Base-by-base conservation (phyloP, 306 rosid species). In the Pueraria montana region DNA sequence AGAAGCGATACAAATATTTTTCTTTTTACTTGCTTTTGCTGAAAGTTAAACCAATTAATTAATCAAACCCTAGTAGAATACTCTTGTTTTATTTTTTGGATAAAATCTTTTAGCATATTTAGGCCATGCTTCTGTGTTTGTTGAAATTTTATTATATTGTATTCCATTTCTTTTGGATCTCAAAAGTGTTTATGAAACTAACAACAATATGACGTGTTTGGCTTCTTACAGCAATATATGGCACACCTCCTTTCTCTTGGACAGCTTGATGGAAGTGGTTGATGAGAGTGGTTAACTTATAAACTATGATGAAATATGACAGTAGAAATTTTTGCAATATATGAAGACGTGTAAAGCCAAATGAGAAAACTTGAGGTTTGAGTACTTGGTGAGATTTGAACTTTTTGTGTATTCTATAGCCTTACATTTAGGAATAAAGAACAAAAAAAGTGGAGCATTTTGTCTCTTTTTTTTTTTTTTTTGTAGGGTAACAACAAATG, bases 181-280 rank as follows among this genome's bases (percentile, higher is more conserved):
- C 23, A 26, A 30, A 72, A 46, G 30, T 78, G 72, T 65, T 62
- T 66, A 48, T 62, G 58, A 9, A 84, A 36, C 43, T 49, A 65
- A 32, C 71, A 32, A 30, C 17, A 16, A 0, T 11, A 63, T 30
- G 23, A 63, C 24, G 4, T 76, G 26, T 71, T 78, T 82, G 46
- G 8, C 43, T 86, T 72, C 42, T 88, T 76, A 83, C 94, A 96
- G 99, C 92, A 88, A 92, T 96, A 96, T 87, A 91, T 92, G 94
- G 98, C 97, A 65, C 99, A 96, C 90, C 91, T 96, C 78, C 91
- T 90, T 27, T 93, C 97, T 65, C 90, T 12, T 72, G 99, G 99
- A 83, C 97, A 93, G 66, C 88, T 96, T 74, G 99, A 93, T 78
- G 98, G 97, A 72, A 92, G 96, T 70, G 88, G 88, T 90, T 72